Evolutionary conservation across 2,329 filamentous ascomycete genomes (phyloP), one percentile per base, ranked within the genome.

Genomic region (Penicillium aurantiogriseum): DNA sequence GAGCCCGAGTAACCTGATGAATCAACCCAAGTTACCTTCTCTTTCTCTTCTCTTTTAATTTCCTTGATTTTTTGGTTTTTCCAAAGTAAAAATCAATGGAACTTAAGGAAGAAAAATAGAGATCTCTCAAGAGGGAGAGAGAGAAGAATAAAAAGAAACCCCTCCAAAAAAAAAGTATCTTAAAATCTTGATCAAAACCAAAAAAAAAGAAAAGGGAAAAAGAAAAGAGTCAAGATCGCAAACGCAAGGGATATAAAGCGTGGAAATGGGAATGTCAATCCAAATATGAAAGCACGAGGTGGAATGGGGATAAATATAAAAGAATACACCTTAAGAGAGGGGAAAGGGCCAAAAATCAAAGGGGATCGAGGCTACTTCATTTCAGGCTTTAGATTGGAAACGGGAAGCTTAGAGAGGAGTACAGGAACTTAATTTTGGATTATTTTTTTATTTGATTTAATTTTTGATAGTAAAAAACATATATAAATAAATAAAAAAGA

Each of bases 211-310:
- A 44, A 45, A 51, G 25, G 48, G 35, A 51, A 47, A 52, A 52
- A 44, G 50, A 45, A 56, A 43, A 54, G 51, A 46, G 51, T 54
- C 57, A 25, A 59, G 63, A 62, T 62, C 56, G 54, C 56, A 33
- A 29, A 69, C 63, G 67, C 64, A 67, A 69, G 69, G 69, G 67
- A 64, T 66, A 59, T 57, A 47, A 50, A 66, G 69, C 70, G 70
- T 72, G 71, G 70, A 65, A 67, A 61, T 38, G 49, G 57, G 61
- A 65, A 66, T 66, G 64, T 63, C 53, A 62, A 64, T 63, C 63
- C 56, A 63, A 61, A 44, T 62, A 66, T 66, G 63, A 51, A 56
- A 63, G 57, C 49, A 55, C 52, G 60, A 62, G 57, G 58, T 54
- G 56, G 45, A 50, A 58, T 51, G 53, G 47, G 43, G 54, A 60